Percentiles rank a stretch among this genome's conserved stretches.
Evolutionary conservation across 1,284 basidiomycete genomes (phyloP).

Genomic region (Pascua guehoae): DNA sequence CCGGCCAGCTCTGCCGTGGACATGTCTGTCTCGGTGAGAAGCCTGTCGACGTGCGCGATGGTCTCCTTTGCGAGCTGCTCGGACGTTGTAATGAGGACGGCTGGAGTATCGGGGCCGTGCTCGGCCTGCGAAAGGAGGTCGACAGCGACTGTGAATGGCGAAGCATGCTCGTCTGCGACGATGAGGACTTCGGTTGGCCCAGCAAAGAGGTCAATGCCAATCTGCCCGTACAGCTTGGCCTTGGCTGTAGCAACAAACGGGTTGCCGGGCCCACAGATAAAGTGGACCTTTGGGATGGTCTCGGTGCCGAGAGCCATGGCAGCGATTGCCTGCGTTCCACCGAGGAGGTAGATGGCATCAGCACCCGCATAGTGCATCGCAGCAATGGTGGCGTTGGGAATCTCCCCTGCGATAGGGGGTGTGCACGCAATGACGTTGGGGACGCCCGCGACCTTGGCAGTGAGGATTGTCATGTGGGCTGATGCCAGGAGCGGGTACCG

Average conservation of each 20-base stretch:
- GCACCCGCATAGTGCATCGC: neutral
- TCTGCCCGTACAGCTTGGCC: slow-evolving; percentile 40
- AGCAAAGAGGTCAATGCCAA: slow-evolving; percentile 49
- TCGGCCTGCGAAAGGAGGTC: slow-evolving; percentile 49
- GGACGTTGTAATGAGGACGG: slow-evolving; percentile 41
- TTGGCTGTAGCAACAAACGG: slow-evolving; percentile 44
- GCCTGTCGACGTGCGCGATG: slow-evolving; percentile 11
- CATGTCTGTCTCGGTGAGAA: slow-evolving; percentile 52
- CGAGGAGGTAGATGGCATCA: slow-evolving; percentile 24
- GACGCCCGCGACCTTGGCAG: slow-evolving; percentile 47
- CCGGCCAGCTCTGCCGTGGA: slow-evolving; percentile 58
- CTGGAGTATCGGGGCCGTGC: slow-evolving; percentile 49
- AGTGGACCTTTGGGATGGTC: slow-evolving; percentile 46
- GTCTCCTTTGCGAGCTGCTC: slow-evolving; percentile 15
- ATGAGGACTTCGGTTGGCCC: slow-evolving; percentile 41
- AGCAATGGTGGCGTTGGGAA: no score
- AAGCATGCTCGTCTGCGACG: slow-evolving; percentile 40
- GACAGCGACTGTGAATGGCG: slow-evolving; percentile 44
- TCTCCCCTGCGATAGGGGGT: slow-evolving; percentile 28
- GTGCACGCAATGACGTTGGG: slow-evolving; percentile 46
- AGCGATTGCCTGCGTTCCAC: slow-evolving; percentile 49
- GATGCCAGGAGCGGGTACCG: slow-evolving; percentile 10
- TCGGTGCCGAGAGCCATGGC: slow-evolving; percentile 48
- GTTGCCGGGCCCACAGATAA: slow-evolving; percentile 48
- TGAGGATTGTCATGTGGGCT: slow-evolving; percentile 28